Base-by-base conservation (phyloP, 192 early-diverging fungal genomes). In the Pilaira anomala region DNA sequence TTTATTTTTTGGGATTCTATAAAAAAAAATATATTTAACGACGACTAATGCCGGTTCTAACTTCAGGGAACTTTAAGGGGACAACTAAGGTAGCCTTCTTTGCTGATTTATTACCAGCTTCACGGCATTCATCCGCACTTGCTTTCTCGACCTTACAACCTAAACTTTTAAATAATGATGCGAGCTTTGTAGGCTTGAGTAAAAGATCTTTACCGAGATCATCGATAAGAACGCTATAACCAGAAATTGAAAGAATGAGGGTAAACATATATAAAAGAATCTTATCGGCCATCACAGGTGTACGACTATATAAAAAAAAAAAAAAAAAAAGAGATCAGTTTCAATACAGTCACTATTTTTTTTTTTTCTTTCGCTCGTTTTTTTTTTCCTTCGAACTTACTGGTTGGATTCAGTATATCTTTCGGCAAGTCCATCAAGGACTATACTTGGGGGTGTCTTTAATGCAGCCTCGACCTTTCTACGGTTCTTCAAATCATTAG, bases 191-290 rank as follows among this genome's bases (percentile, higher is more conserved):
- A 49, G 76, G 74, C 49, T 77, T 78, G 49, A 87, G 60, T 19
- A 76, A 78, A 61, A 94, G 68, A 62, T 94, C 92, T 3, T 71
- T 65, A 0, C 87, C 84, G 45, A 94, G 67, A 4, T 78, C 76
- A 2, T 67, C 65, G 0, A 86, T 77, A 52, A 91, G 82, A 42
- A 89, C 61, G 16, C 77, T 79, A 78, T 82, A 94, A 68, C 87
- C 84, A 66, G 91, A 85, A 2, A 93, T 65, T 9, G 80, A 83
- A 64, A 96, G 74, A 62, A 80, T 80, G 44, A 93, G 71, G 12
- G 83, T 81, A 42, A 90, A 67, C 55, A 93, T 90, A 67, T 92
- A 88, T 63, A 85, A 88, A 12, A 88, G 72, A 6, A 96, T 78
- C 74, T 82, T 90, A 74, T 90, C 90, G 61, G 87, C 85, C 42